phyloP scores from a whole-genome alignment of 129 eudicot species.

The Chrysanthemum lavandulifolium region DNA sequence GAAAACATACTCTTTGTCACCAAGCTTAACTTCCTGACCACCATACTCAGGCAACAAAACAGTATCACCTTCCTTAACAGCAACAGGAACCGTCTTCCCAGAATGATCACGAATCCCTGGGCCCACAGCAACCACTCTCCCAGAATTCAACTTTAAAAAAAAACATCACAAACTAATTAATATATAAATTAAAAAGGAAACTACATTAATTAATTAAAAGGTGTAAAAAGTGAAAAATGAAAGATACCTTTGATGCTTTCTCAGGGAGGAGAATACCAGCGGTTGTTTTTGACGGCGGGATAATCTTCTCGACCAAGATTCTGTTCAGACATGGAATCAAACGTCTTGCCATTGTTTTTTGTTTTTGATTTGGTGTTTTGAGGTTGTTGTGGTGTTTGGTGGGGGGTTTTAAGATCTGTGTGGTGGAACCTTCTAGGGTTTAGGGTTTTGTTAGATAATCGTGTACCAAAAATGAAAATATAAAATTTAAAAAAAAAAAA shows the following conservation, averaged over 20 bases:
- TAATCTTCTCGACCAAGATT: slow-evolving; percentile 75
- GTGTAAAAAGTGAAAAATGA: background rate
- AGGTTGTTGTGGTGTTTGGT: no score
- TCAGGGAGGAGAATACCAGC: slow-evolving; percentile 95
- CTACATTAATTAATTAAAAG: no score
- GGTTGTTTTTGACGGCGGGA: slow-evolving; percentile 75
- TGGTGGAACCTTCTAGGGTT: no score
- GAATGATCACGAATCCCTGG: slow-evolving; percentile 53
- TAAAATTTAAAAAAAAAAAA: no score
- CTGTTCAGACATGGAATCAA: slow-evolving; percentile 85
- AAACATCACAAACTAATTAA: background rate
- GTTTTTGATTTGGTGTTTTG: no score
- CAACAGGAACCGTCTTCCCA: slow-evolving; percentile 60
- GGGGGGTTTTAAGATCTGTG: no score
- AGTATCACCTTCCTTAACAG: slow-evolving; percentile 86
- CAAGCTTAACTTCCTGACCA: slow-evolving; percentile 79
- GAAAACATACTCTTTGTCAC: slow-evolving; percentile 68
- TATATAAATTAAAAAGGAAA: background rate
- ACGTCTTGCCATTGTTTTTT: slow-evolving; percentile 65
- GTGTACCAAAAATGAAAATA: no score
- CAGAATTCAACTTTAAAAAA: slow-evolving; percentile 69
- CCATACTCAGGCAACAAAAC: slow-evolving; percentile 93
- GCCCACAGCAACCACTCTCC: slow-evolving; percentile 85
- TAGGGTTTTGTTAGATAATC: no score
- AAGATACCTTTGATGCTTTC: slow-evolving; percentile 58